A percentile compares a stretch with the other conserved stretches of the same genome.
Conservation (phyloP, 1,139 yeast genomes). For the Hyphopichia khmerensis region DNA sequence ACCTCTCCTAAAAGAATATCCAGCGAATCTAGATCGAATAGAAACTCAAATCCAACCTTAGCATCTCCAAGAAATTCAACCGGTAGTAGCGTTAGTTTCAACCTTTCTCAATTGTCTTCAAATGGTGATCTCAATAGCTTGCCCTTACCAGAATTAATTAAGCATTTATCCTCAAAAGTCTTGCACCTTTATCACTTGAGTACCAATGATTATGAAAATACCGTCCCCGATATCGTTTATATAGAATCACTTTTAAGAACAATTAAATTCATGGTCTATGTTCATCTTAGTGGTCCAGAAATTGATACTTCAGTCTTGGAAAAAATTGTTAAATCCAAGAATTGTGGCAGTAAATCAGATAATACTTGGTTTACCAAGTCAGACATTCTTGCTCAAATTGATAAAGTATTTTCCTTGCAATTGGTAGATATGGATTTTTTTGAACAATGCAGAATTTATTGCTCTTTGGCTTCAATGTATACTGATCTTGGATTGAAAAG, state of each 20-base stretch:
- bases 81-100: slow-evolving; percentile 20
- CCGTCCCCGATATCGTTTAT: slow-evolving; percentile 79
- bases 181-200: slow-evolving; percentile 61
- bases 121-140: slow-evolving; percentile 26
- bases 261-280: slow-evolving; percentile 57
- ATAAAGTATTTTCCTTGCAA: slow-evolving; percentile 41
- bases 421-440: slow-evolving; percentile 42
- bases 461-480: slow-evolving; percentile 66
- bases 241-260: slow-evolving; percentile 70
- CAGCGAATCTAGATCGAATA: slow-evolving; percentile 11
- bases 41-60: slow-evolving; percentile 7
- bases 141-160: slow-evolving; percentile 50
- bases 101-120: slow-evolving; percentile 9
- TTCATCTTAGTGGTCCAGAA: slow-evolving; percentile 50
- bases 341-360: slow-evolving; percentile 14
- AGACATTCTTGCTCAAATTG: slow-evolving; percentile 53
- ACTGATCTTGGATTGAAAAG: slow-evolving; percentile 60
- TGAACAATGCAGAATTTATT: slow-evolving; percentile 63
- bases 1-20: slow-evolving; percentile 19
- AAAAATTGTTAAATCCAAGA: slow-evolving; percentile 25
- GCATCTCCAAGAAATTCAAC: slow-evolving; percentile 36
- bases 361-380: slow-evolving; percentile 21
- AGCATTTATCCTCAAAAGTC: slow-evolving; percentile 42
- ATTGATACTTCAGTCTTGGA: slow-evolving; percentile 43
- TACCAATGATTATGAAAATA: slow-evolving; percentile 62